Percentiles rank a stretch among this genome's conserved stretches.
Evolutionary conservation across 129 eudicot genomes (phyloP).

Genomic region (Smallanthus sonchifolius): DNA sequence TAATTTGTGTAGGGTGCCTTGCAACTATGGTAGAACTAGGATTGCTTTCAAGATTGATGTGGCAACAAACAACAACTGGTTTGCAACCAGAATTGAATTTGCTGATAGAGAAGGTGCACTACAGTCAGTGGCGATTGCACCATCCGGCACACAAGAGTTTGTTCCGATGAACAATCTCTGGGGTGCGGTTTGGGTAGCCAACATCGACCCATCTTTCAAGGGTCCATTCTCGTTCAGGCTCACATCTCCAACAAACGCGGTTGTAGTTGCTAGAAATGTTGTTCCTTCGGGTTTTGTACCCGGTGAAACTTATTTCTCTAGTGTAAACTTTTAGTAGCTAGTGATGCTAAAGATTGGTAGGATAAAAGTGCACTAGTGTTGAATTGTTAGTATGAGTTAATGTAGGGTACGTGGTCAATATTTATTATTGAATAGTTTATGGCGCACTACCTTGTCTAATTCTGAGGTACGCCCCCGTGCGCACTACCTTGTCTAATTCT

Average conservation of each 20-base stretch:
- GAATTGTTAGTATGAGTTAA: no score
- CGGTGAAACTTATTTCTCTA: constrained; percentile 31
- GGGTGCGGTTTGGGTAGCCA: constrained; percentile 52
- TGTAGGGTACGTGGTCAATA: no score
- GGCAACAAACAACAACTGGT: constrained; percentile 37
- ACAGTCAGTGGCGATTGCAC: constrained; percentile 29
- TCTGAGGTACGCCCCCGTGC: no score
- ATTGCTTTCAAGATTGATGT: constrained; percentile 37
- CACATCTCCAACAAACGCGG: constrained; percentile 4
- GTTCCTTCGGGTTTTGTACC: constrained; percentile 33
- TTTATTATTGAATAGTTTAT: no score
- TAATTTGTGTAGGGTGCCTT: constrained; percentile 24
- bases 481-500: no score
- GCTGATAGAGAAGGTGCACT: constrained; percentile 39
- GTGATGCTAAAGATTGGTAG: background rate
- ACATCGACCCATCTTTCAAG: constrained; percentile 3
- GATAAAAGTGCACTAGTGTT: no score
- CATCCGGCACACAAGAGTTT: constrained; percentile 12
- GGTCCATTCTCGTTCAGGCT: constrained; percentile 44
- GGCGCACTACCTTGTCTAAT: no score
- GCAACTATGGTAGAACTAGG: constrained; percentile 30
- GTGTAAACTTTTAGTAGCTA: constrained; percentile 36
- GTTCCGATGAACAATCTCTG: constrained; percentile 33
- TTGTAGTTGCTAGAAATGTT: constrained; percentile 29
- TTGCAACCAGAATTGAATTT: constrained; percentile 34